Conservation (phyloP, 108 stramenopile species). For the Cyclotella choctawhatcheeana region DNA sequence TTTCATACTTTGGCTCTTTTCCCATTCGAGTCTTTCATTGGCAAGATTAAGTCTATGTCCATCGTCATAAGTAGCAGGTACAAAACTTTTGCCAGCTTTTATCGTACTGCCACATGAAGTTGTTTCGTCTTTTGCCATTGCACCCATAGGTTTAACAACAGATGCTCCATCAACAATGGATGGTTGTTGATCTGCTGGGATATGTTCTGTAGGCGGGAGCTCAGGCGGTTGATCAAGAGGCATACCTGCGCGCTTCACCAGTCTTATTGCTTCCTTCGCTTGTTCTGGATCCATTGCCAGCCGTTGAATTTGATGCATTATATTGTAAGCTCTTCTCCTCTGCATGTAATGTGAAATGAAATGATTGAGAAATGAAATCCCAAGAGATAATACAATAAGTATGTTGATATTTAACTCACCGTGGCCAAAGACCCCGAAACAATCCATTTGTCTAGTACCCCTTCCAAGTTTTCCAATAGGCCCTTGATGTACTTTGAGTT, state of each 20-base stretch:
- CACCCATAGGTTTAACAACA: not conserved
- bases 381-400: no score
- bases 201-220: conserved; percentile 19
- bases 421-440: conserved; percentile 46
- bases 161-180: conserved; percentile 5
- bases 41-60: conserved; percentile 44
- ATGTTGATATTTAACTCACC: no score
- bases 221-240: conserved; percentile 47
- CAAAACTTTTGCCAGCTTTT: conserved; percentile 26
- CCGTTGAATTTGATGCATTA: conserved; percentile 60
- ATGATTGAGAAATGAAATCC: no score
- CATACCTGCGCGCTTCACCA: conserved; percentile 71
- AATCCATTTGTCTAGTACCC: conserved; percentile 69
- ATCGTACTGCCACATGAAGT: conserved; percentile 17
- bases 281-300: conserved; percentile 53
- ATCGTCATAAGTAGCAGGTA: conserved; percentile 26
- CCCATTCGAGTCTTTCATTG: conserved; percentile 64
- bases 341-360: no score
- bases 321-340: conserved; percentile 58
- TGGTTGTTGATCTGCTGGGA: conserved; percentile 36
- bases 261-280: conserved; percentile 44
- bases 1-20: conserved; percentile 30
- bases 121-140: not conserved
- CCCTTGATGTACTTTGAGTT: conserved; percentile 66
- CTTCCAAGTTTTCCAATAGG: conserved; percentile 63